Evolutionary conservation across 352 stramenopile species (phyloP), one percentile per base, ranked within the genome.

Genomic region (Phytophthora lateralis): DNA sequence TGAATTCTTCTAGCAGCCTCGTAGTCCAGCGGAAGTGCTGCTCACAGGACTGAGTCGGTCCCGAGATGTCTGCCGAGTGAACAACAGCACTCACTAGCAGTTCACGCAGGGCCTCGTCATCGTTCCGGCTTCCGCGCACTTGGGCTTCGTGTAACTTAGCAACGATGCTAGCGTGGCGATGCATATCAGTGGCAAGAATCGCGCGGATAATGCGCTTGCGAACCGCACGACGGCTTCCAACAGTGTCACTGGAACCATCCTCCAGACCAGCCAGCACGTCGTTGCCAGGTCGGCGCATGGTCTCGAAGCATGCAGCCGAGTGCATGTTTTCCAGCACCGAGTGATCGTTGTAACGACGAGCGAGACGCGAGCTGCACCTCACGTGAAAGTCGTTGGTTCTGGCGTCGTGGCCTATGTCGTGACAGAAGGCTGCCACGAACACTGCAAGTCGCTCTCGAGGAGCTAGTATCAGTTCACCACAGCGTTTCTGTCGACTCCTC

Each of bases 311-410:
- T 8, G 82, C 76, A 4, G 82, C 83, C 0, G 87, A 78, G 50
- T 96, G 88, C 76, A 95, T 91, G 59, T 96, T 97, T 67, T 97
- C 89, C 9, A 97, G 73, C 21, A 97, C 89, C 0, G 82, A 92
- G 47, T 89, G 75, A 66, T 97, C 86, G 59, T 96, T 95, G 70
- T 97, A 97, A 11, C 88, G 73, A 73, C 92, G 79, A 38, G 89
- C 89, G 41, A 95, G 74, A 24, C 75, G 78, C 35, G 85, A 93
- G 48, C 73, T 76, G 45, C 80, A 78, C 8, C 88, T 75, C 44
- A 95, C 88, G 62, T 97, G 84, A 55, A 97, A 97, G 61, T 90
- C 84, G 72, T 97, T 97, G 21, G 85, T 96, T 43, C 86, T 78
- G 10, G 82, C 89, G 30, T 94, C 88, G 71, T 97, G 89, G 70